phyloP scores from a whole-genome alignment of 352 stramenopile genomes.

The Phytophthora sojae region DNA sequence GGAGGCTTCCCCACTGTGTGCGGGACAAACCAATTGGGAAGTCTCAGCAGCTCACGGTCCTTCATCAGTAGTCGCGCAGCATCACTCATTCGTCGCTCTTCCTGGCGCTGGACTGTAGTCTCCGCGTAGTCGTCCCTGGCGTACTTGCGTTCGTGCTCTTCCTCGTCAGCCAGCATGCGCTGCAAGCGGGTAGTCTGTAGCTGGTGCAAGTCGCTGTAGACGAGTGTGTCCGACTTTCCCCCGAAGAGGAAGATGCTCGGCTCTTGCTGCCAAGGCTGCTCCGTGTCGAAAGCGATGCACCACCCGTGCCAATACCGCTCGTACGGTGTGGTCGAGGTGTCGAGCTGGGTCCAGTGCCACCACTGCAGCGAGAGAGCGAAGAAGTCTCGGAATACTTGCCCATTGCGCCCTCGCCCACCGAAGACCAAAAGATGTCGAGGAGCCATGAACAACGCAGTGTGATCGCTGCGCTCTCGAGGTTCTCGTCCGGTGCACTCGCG shows the following conservation, averaged over 20 bases:
- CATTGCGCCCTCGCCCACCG: conserved; percentile 64
- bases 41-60: conserved; percentile 12
- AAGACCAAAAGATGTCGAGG: conserved; percentile 60
- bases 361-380: conserved; percentile 53
- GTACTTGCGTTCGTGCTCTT: conserved; percentile 11
- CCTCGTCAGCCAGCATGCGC: conserved; percentile 20
- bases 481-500: conserved; percentile 43
- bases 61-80: conserved; percentile 21
- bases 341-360: conserved; percentile 61
- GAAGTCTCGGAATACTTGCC: conserved; percentile 56
- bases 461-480: conserved; percentile 61
- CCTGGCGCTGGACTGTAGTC: not conserved
- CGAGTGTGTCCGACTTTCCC: conserved; percentile 64
- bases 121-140: not conserved
- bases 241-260: conserved; percentile 65
- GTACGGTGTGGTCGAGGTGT: conserved; percentile 31
- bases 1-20: conserved; percentile 61
- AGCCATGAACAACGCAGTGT: conserved; percentile 60
- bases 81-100: conserved; percentile 18
- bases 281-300: conserved; percentile 39
- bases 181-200: conserved; percentile 34
- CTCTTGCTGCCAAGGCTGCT: conserved; percentile 34
- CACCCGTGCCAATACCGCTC: conserved; percentile 59
- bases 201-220: conserved; percentile 60
- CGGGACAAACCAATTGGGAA: conserved; percentile 47